Evolutionary conservation across 345 rosid genomes (phyloP), one percentile per base, ranked within the genome.

Genomic region (Corchorus olitorius): DNA sequence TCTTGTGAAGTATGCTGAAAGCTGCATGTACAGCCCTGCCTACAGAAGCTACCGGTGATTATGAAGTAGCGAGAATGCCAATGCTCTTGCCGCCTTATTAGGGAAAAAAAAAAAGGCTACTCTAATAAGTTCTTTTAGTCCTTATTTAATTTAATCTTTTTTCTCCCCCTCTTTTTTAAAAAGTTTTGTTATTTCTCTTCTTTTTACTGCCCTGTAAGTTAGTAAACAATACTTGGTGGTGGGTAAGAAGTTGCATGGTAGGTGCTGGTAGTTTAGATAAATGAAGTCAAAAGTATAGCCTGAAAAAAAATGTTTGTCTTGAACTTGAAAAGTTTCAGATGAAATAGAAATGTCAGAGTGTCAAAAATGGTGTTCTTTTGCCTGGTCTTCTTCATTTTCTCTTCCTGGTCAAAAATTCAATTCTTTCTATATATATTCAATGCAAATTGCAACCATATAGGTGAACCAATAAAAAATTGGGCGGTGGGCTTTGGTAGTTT

Each of bases 21-120:
- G 91, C 82, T 92, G 95, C 81, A 93, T 93, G 99, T 93, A 93
- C 89, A 88, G 88, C 80, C 99, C 99, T 15, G 65, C 86, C 8
- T 96, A 96, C 65, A 81, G 92, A 74, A 84, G 74, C 80, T 89
- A 91, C 76, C 85, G 97, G 67, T 91, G 27, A 27, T 27, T 27
- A 1, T 27, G 85, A 89, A 83, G n/a, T 60, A 9, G 27, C 9
- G 16, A 22, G 33, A 74, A 16, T n/a, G 46, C 20, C 43, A 2
- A 16, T 33, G 15, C 76, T 22, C 46, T 49, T 15, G n/a, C 41
- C 5, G 13, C 41, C 50, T 50, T 72, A 35, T n/a, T n/a, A n/a
- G n/a, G n/a, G 3, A 6, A 33, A 37, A 6, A 72, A 5, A 11
- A 45, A 27, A 14, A 14, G 3, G 1, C 35, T 34, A 7, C 4